These are phyloP conservation scores for Betula pendula DNA, from an alignment of 306 rosid genomes.

Conservation along the genomic window DNA sequence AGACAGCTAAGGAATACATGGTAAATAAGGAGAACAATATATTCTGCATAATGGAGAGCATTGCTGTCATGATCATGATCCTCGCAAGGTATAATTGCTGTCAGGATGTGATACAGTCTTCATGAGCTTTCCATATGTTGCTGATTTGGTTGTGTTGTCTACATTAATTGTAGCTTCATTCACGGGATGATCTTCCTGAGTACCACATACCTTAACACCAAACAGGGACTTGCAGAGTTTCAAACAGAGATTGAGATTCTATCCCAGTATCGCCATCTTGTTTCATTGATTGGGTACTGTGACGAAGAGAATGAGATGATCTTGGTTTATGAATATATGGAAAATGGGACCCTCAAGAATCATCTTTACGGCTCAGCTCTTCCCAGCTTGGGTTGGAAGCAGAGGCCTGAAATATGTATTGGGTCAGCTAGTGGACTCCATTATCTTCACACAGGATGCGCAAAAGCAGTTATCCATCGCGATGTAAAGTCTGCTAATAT, in stretches of 20 bases:
- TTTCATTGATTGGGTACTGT: constrained; percentile 85
- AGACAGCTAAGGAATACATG: no score
- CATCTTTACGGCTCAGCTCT: constrained; percentile 77
- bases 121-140: no score
- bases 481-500: constrained; percentile 91
- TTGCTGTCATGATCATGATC: no score
- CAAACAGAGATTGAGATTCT: constrained; percentile 85
- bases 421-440: constrained; percentile 96
- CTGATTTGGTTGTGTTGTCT: no score
- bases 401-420: constrained; percentile 81
- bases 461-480: constrained; percentile 88
- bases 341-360: constrained; percentile 81
- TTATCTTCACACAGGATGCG: constrained; percentile 89
- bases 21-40: no score
- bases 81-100: no score
- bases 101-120: no score
- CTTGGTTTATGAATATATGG: constrained; percentile 87
- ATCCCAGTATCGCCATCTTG: constrained; percentile 89
- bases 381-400: constrained; percentile 79
- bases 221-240: constrained; percentile 83
- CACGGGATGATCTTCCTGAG: no score
- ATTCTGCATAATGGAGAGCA: no score
- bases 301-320: constrained; percentile 91
- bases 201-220: no score
- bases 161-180: no score